Evolutionary conservation across 306 rosid genomes (phyloP).

Genomic region (Morella rubra): DNA sequence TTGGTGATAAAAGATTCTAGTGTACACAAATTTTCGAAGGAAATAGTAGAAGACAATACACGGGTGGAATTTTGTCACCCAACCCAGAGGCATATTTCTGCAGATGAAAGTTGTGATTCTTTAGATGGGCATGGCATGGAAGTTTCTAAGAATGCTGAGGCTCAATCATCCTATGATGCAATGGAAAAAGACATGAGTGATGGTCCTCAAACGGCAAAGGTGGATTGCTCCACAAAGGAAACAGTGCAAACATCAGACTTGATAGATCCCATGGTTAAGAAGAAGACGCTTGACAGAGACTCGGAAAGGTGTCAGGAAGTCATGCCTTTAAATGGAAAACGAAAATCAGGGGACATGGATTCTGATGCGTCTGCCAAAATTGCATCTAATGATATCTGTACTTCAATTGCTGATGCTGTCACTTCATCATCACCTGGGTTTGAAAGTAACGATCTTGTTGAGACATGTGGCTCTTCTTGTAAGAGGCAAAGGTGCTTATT

Average conservation of each 20-base stretch:
- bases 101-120: slow-evolving; percentile 10
- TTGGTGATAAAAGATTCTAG: slow-evolving; percentile 31
- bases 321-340: slow-evolving; percentile 51
- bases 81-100: slow-evolving; percentile 19
- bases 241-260: slow-evolving; percentile 26
- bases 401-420: slow-evolving; percentile 27
- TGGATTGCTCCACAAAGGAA: slow-evolving; percentile 29
- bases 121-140: slow-evolving; percentile 28
- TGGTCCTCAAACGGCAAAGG: slow-evolving; percentile 29
- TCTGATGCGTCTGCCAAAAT: slow-evolving; percentile 37
- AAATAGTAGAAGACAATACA: slow-evolving; percentile 19
- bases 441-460: slow-evolving; percentile 26
- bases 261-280: slow-evolving; percentile 26
- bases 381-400: slow-evolving; percentile 38
- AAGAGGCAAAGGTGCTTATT: slow-evolving; percentile 55
- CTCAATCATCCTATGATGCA: slow-evolving; percentile 23
- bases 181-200: slow-evolving; percentile 23
- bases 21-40: slow-evolving; percentile 28
- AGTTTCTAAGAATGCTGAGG: slow-evolving; percentile 20
- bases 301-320: slow-evolving; percentile 32
- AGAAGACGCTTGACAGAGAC: slow-evolving; percentile 21
- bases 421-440: slow-evolving; percentile 29
- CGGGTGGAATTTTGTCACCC: slow-evolving; percentile 14
- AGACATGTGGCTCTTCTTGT: slow-evolving; percentile 35
- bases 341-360: slow-evolving; percentile 34